Base-by-base conservation (phyloP, 176 grass and related monocot genomes). In the Leersia perrieri region DNA sequence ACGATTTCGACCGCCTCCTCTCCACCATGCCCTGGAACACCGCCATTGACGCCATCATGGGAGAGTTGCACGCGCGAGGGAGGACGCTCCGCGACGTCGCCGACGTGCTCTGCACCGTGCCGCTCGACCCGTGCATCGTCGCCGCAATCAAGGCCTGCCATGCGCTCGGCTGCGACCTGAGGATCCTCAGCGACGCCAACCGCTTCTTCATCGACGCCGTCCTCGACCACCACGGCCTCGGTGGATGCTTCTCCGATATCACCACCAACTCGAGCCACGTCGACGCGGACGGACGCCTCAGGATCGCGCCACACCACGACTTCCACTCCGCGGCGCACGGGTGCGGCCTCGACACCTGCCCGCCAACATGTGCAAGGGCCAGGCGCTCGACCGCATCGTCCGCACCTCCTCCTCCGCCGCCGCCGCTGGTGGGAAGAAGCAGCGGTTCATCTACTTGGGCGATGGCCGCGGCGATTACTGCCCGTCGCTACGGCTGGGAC, bases 351-450 rank as follows among this genome's bases (percentile, higher is more conserved):
- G 75, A 45, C 6, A 71, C 88, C 10, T 94, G 92, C 86, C 89
- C 92, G 28, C 92, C 57, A 91, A 94, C 72, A 94, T 91, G 92
- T 94, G 92, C 92, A 91, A 91, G 87, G 88, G 83, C 20, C 61
- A 10, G 28, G 68, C 82, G 65, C 38, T 90, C 0, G 88, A 94
- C 55, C 70, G 88, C 63, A 83, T 93, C 63, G 80, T 93, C 38
- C 72, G 70, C 33, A 28, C 27, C 31, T 83, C 82, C 1, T 83
- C 82, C 1, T 68, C 49, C 11, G 71, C 41, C 16, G 45, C 67
- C 0, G 86, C 36, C 6, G 5, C 39, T 11, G 39, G 9, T 11
- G 39, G 39, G 10, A 41, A 41, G 39, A 41, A 41, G 39, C 39
- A 41, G 39, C 5, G 39, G 39, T 11, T 41, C 39, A 41, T 41